Conservation (phyloP, 805 yeast genomes). For the Saturnispora mendoncae region DNA sequence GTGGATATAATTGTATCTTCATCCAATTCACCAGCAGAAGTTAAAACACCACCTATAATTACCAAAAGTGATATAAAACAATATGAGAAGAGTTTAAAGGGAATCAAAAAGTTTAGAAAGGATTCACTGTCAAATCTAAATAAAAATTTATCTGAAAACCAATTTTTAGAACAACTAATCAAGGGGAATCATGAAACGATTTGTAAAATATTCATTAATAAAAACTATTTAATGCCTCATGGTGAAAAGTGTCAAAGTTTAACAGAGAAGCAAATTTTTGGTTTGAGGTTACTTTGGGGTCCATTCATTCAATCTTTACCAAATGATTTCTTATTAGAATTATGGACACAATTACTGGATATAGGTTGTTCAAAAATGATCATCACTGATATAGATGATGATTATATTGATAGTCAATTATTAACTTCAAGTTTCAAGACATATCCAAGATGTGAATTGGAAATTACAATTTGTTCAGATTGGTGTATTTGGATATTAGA, state of each 20-base stretch:
- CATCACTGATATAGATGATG: conserved; percentile 4
- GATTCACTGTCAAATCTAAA: conserved; percentile 28
- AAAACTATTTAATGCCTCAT: conserved; percentile 28
- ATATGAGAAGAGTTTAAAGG: conserved; percentile 34
- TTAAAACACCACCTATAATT: too few species aligned
- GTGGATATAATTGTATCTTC: too few species aligned
- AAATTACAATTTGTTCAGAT: conserved; percentile 6
- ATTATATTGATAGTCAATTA: conserved; percentile 2
- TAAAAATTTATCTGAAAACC: conserved; percentile 31
- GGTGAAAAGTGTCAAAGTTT: conserved; percentile 14
- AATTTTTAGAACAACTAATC: conserved; percentile 4
- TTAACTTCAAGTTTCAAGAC: background rate
- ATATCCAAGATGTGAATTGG: conserved; percentile 9
- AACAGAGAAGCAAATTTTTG: conserved; percentile 22
- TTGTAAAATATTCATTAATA: conserved; percentile 23
- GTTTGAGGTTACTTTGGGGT: conserved; percentile 26
- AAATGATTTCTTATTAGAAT: conserved; percentile 11
- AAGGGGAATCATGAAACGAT: conserved; percentile 12
- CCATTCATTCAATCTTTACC: conserved; percentile 21
- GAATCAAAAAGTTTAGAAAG: conserved; percentile 43
- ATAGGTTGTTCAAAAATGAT: conserved; percentile 10
- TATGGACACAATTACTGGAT: conserved; percentile 16
- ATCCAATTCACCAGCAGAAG: too few species aligned
- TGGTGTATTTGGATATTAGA: conserved; percentile 13
- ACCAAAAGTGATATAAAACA: conserved; percentile 6